Evolutionary conservation across 345 rosid genomes (phyloP).

Genomic region (Pugionium dolabratum): DNA sequence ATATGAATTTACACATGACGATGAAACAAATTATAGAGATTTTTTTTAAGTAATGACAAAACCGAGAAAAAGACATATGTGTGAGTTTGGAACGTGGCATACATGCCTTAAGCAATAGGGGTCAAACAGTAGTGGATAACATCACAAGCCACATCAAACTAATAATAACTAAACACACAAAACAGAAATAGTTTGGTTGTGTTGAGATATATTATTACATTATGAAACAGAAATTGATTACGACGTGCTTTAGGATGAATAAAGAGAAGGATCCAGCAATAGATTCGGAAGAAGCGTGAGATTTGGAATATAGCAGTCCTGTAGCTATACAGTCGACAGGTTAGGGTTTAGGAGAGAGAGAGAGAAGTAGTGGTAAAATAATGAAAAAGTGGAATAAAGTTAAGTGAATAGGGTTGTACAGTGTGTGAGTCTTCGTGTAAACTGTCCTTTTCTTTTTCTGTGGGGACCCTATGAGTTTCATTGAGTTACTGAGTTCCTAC

Average conservation of each 20-base stretch:
- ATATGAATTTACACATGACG: not conserved
- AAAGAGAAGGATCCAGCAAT: slow-evolving; percentile 35
- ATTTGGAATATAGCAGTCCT: slow-evolving; percentile 29
- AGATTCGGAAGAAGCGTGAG: slow-evolving; percentile 42
- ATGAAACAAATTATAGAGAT: not conserved
- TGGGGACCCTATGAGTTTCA: slow-evolving; percentile 32
- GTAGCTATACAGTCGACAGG: slow-evolving; percentile 25
- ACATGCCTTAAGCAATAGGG: slow-evolving; percentile 19
- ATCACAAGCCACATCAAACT: slow-evolving; percentile 5
- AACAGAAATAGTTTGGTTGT: not conserved
- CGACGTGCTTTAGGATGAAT: slow-evolving; percentile 17
- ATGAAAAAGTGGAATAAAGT: slow-evolving; percentile 36
- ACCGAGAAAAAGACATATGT: slow-evolving; percentile 1
- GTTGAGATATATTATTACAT: slow-evolving; percentile 1
- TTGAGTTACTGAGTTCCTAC: slow-evolving; percentile 32
- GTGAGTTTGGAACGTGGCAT: slow-evolving; percentile 21
- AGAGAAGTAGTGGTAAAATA: slow-evolving; percentile 18
- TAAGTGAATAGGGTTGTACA: slow-evolving; percentile 38
- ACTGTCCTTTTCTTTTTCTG: slow-evolving; percentile 37
- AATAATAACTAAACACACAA: not conserved
- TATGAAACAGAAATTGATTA: slow-evolving; percentile 4
- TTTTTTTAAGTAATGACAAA: not conserved
- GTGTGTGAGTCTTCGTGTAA: slow-evolving; percentile 40
- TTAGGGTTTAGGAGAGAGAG: slow-evolving; percentile 27
- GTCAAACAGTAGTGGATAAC: slow-evolving; percentile 4